Percentiles rank a stretch among this genome's conserved stretches.
These are phyloP conservation scores for Reutealis trisperma DNA, from an alignment of 345 rosid species.

Conservation along the genomic window DNA sequence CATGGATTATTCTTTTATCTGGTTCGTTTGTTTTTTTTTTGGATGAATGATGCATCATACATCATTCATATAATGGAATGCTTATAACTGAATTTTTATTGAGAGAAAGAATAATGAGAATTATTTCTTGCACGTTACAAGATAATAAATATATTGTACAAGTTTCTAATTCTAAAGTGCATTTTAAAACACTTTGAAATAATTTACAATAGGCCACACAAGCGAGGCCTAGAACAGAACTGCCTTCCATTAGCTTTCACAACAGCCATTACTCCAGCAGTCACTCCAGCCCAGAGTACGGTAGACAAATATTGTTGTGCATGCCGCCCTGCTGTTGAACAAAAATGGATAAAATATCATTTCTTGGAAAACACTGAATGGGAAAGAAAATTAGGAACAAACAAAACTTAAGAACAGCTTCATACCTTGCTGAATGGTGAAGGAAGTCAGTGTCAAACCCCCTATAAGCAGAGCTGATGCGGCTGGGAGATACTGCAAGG, in stretches of 20 bases:
- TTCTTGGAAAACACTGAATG: not conserved
- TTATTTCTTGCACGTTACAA: not conserved
- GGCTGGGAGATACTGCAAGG: conserved; percentile 85
- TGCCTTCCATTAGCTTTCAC: conserved; percentile 87
- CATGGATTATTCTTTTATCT: too few species aligned
- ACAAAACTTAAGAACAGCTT: not conserved
- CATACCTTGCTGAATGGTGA: conserved; percentile 88
- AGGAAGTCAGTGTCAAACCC: conserved; percentile 77
- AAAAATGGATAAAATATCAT: not conserved
- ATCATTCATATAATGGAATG: too few species aligned
- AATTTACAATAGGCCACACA: conserved; percentile 71
- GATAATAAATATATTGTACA: not conserved
- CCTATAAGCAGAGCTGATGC: conserved; percentile 91
- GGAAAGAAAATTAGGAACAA: not conserved
- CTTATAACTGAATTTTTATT: too few species aligned
- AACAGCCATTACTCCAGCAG: conserved; percentile 85
- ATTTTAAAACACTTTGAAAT: too few species aligned
- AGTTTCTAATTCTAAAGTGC: not conserved
- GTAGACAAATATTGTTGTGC: conserved; percentile 70
- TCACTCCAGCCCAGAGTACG: conserved; percentile 77
- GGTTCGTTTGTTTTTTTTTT: too few species aligned
- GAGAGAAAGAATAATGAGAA: not conserved
- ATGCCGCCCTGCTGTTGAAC: conserved; percentile 61
- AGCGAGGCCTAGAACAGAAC: conserved; percentile 89
- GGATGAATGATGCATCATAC: too few species aligned